Evolutionary conservation across 2,329 filamentous ascomycete species (phyloP), one percentile per base, ranked within the genome.

Genomic region (Nigrospora osmanthi): DNA sequence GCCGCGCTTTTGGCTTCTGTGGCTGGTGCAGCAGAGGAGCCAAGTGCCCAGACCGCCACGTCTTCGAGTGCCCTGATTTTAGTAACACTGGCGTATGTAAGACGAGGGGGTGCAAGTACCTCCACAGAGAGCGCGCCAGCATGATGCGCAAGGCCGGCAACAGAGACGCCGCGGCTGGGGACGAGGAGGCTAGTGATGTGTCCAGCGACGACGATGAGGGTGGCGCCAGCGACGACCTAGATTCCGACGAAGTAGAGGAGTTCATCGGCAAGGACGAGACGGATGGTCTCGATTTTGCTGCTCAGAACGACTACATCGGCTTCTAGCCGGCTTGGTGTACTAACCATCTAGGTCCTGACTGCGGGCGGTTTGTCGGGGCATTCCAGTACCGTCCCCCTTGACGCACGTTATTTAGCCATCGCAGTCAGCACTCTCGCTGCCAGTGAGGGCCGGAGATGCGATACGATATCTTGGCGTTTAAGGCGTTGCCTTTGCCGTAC

Each of bases 21-120:
- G 91, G 93, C 43, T 97, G 89, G 66, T 97, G 93, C 70, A 83
- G 86, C 49, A 87, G 86, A 62, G 93, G 91, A 49, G 75, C 77
- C 45, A 67, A 74, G 45, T 97, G 93, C 67, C 67, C 79, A 48
- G 81, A 93, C 52, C 85, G 89, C 49, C 93, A 98, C 70, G 85
- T 91, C 47, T 85, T 85, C 67, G 91, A 97, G 66, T 97, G 93
- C 66, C 91, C 93, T 50, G 87, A 95, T 63, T 96, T 94, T 72
- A 87, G 88, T 76, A 95, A 95, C 68, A 88, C 80, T 49, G 91
- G 91, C 57, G 72, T 75, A 50, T 98, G 93, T 78, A 82, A 81
- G 62, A 81, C 78, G 62, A 81, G 83, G 66, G 82, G 83, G 53
- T 97, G 91, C 72, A 86, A 85, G 62, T 77, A 95, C 44, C 85